Conservation (phyloP, 345 rosid genomes). For the Rubroshorea leprosula region DNA sequence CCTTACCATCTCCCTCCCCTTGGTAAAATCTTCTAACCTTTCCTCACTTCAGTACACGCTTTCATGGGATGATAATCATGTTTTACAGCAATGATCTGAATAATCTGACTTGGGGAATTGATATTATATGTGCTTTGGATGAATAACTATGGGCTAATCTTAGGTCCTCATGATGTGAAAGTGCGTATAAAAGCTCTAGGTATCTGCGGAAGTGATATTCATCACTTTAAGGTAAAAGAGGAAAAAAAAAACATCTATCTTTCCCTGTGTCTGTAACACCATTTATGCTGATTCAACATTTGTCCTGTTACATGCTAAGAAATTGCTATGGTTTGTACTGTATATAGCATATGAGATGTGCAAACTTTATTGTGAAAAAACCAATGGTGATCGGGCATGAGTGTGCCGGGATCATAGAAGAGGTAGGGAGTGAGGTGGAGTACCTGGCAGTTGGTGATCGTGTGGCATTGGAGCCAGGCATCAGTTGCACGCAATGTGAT, state of each 20-base stretch:
- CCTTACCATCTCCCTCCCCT: conserved; percentile 53
- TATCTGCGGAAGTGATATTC: conserved; percentile 67
- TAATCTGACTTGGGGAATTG: not conserved
- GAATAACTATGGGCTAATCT: not conserved
- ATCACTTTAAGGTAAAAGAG: conserved; percentile 46
- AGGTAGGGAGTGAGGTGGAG: conserved; percentile 50
- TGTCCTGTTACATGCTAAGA: conserved; percentile 26
- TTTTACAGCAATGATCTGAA: not conserved
- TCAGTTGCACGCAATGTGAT: conserved; percentile 44
- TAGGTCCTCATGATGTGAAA: conserved; percentile 51
- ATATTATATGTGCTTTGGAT: too few species aligned
- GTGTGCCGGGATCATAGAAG: conserved; percentile 65
- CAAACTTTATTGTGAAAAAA: conserved; percentile 55
- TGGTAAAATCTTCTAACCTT: conserved; percentile 22
- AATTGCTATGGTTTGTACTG: not conserved
- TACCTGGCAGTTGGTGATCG: conserved; percentile 45
- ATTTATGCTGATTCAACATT: not conserved
- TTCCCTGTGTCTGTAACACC: not conserved
- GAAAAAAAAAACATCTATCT: too few species aligned
- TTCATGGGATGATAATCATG: not conserved
- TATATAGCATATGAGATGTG: conserved; percentile 39
- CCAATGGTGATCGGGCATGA: conserved; percentile 75
- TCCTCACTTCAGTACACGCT: not conserved
- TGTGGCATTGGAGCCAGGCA: conserved; percentile 62
- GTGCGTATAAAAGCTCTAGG: conserved; percentile 55